These are phyloP conservation scores for Alternaria sp. DNA, from an alignment of 2,329 filamentous ascomycete species.

Conservation along the genomic window DNA sequence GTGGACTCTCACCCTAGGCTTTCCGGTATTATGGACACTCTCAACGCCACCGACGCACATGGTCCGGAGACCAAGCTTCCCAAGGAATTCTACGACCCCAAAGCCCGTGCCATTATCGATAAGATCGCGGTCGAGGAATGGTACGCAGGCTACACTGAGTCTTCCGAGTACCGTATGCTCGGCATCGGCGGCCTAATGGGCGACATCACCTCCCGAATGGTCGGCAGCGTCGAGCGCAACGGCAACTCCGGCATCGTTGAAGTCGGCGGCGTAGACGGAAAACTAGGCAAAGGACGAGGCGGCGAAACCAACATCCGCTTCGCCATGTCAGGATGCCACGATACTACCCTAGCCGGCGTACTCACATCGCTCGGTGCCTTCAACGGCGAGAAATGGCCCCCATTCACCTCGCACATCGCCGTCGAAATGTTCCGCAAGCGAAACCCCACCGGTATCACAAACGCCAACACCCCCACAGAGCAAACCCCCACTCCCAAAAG, in stretches of 20 bases:
- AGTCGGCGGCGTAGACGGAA: conserved; percentile 42
- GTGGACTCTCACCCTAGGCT: conserved; percentile 85
- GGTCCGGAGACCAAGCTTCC: conserved; percentile 80
- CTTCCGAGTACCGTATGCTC: conserved; percentile 82
- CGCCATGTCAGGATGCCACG: conserved; percentile 84
- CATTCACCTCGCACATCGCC: conserved; percentile 90
- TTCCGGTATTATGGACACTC: conserved; percentile 90
- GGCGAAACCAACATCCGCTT: conserved; percentile 69
- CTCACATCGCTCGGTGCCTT: conserved; percentile 82
- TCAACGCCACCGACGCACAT: conserved; percentile 88
- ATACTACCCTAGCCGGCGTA: conserved; percentile 86
- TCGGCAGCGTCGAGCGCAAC: conserved; percentile 42
- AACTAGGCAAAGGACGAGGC: conserved; percentile 50
- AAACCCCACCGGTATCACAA: conserved; percentile 7
- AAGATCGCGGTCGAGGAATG: conserved; percentile 86
- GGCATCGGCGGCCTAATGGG: conserved; percentile 87
- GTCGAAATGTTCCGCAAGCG: conserved; percentile 81
- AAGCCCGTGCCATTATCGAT: conserved; percentile 71
- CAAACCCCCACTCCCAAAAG: conserved; percentile 15
- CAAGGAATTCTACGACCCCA: conserved; percentile 82
- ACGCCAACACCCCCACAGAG: neutral
- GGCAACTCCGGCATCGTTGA: conserved; percentile 50
- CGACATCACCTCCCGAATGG: conserved; percentile 70
- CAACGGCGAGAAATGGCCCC: conserved; percentile 78
- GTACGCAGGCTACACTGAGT: conserved; percentile 87